Percentiles rank a stretch among this genome's conserved stretches.
Evolutionary conservation across 75 land plant genomes (phyloP).

Genomic region (Selaginella moellendorffii): DNA sequence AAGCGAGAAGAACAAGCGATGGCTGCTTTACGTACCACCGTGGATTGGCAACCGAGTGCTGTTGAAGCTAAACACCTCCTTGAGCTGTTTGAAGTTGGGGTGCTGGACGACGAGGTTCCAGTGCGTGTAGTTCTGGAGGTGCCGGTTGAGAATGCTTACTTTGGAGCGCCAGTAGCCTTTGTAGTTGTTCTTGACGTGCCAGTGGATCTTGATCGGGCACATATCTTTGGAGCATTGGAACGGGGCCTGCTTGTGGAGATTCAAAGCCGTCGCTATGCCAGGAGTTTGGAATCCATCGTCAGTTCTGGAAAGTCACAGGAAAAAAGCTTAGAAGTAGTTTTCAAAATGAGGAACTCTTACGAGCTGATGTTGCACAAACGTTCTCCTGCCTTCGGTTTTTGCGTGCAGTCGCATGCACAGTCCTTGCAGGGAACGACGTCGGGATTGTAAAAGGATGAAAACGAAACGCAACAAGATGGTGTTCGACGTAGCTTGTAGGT

Average conservation of each 20-base stretch:
- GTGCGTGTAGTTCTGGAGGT: conserved; percentile 53
- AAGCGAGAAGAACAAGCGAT: background rate
- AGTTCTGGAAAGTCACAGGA: no score
- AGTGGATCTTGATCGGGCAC: conserved; percentile 77
- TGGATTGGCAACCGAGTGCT: conserved; percentile 61
- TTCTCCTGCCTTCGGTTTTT: background rate
- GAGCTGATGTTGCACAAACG: background rate
- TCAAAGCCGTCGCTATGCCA: background rate
- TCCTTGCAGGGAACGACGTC: conserved; percentile 44
- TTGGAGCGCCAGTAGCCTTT: conserved; percentile 79
- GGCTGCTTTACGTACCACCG: conserved; percentile 1
- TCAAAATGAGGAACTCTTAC: background rate
- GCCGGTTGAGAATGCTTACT: conserved; percentile 61
- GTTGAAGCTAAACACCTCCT: conserved; percentile 56
- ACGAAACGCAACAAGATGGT: conserved; percentile 67
- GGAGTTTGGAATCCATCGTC: background rate
- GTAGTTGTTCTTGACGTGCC: conserved; percentile 84
- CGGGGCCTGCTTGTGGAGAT: conserved; percentile 13
- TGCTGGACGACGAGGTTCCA: conserved; percentile 75
- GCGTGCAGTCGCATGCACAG: conserved; percentile 38
- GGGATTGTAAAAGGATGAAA: conserved; percentile 63
- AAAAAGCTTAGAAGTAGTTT: background rate
- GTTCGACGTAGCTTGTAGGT: conserved; percentile 49
- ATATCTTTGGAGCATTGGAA: conserved; percentile 65
- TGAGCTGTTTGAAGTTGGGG: conserved; percentile 66